A percentile compares a stretch with the other conserved stretches of the same genome.
phyloP scores from a whole-genome alignment of 768 basidiomycete species.

The Hypholoma fasciculare region DNA sequence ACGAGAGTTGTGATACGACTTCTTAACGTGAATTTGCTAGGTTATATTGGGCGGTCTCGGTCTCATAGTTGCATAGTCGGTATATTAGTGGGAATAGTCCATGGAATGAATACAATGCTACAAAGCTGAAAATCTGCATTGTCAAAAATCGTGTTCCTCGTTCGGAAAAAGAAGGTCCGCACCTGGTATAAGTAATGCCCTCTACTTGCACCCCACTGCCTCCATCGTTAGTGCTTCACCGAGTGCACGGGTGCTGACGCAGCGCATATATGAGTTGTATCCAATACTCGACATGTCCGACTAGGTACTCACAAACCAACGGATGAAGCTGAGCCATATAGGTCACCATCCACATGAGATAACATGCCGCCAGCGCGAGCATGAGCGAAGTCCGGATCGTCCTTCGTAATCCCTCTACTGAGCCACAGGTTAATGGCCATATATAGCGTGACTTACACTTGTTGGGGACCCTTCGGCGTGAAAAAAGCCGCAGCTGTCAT shows the following conservation, averaged over 20 bases:
- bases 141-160: neutral
- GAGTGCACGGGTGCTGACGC: constrained; percentile 22
- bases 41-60: neutral
- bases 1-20: constrained; percentile 40
- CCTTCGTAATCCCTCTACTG: constrained; percentile 40
- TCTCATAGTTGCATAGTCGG: constrained; percentile 2
- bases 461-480: constrained; percentile 84
- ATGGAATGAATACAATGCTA: constrained; percentile 26
- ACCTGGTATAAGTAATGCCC: constrained; percentile 34
- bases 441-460: constrained; percentile 64
- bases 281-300: neutral
- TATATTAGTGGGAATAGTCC: constrained; percentile 21
- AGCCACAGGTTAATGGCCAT: neutral
- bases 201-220: neutral
- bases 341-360: constrained; percentile 97
- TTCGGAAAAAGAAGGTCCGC: neutral
- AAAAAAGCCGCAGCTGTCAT: constrained; percentile 67
- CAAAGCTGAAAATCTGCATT: constrained; percentile 21
- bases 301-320: constrained; percentile 68
- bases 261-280: neutral
- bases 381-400: constrained; percentile 79
- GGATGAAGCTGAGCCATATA: constrained; percentile 95
- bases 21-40: constrained; percentile 15
- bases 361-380: constrained; percentile 80
- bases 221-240: constrained; percentile 12